phyloP scores from a whole-genome alignment of 1,139 yeast genomes.

The Eremothecium sinecaudum region DNA sequence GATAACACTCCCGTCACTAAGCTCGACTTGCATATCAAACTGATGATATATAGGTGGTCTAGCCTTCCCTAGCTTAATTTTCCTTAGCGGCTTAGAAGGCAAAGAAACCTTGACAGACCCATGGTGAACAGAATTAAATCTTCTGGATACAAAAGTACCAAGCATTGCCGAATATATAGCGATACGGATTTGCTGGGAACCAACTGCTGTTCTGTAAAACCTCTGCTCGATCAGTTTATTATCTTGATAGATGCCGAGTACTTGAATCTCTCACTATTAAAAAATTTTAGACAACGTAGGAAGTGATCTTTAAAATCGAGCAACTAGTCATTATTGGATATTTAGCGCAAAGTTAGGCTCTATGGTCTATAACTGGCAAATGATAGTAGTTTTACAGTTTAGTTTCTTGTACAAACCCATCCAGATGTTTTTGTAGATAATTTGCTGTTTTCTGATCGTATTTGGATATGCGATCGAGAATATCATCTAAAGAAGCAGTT shows the following conservation, averaged over 20 bases:
- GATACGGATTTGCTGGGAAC: too few relatives aligned
- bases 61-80: conserved; percentile 54
- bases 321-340: too few relatives aligned
- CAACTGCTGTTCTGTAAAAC: too few relatives aligned
- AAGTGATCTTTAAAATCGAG: too few relatives aligned
- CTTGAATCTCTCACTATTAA: too few relatives aligned
- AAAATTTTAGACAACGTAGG: too few relatives aligned
- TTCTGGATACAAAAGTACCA: conserved; percentile 11
- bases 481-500: conserved; percentile 33
- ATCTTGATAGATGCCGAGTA: too few relatives aligned
- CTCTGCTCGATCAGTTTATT: too few relatives aligned
- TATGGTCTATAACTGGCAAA: too few relatives aligned
- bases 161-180: conserved; percentile 10
- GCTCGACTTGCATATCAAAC: conserved; percentile 77
- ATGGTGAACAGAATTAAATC: conserved; percentile 25
- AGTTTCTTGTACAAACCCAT: conserved; percentile 41
- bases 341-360: too few relatives aligned
- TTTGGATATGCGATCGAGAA: conserved; percentile 33
- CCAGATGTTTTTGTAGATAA: conserved; percentile 33
- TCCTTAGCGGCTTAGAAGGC: conserved; percentile 34
- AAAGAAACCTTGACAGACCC: conserved; percentile 23
- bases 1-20: conserved; percentile 88
- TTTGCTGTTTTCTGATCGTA: conserved; percentile 33
- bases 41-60: conserved; percentile 89
- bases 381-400: conserved; percentile 26